phyloP scores from a whole-genome alignment of 116 monocot genomes.

The Trichopus zeylanicus region DNA sequence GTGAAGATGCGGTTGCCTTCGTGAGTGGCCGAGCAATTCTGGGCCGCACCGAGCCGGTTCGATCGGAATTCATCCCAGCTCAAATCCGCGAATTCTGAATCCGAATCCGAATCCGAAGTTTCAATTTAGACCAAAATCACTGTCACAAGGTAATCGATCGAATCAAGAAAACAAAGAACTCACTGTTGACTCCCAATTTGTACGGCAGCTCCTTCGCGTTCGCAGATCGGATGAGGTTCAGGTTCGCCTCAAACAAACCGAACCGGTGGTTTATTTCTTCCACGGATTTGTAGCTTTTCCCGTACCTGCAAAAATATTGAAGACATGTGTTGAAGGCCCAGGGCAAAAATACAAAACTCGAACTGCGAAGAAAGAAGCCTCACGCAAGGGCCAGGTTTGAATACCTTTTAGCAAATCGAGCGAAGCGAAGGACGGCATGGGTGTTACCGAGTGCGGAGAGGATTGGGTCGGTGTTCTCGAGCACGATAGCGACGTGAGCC shows the following conservation, averaged over 20 bases:
- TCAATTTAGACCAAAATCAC: not conserved
- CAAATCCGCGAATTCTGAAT: conserved; percentile 74
- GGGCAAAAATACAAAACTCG: too few relatives aligned
- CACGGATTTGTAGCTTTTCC: conserved; percentile 47
- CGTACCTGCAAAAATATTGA: conserved; percentile 45
- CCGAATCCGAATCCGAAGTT: not conserved
- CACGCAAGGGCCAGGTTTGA: too few relatives aligned
- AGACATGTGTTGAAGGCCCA: too few relatives aligned
- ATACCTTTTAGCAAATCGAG: too few relatives aligned
- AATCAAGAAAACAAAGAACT: conserved; percentile 3
- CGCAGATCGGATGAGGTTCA: conserved; percentile 42
- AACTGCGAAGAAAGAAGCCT: too few relatives aligned
- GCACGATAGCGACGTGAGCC: too few relatives aligned
- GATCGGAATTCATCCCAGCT: conserved; percentile 92
- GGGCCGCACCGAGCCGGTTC: conserved; percentile 65
- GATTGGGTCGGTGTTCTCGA: too few relatives aligned
- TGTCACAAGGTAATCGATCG: not conserved
- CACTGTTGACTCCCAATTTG: conserved; percentile 68
- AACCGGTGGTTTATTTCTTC: conserved; percentile 57
- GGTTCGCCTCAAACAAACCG: conserved; percentile 40
- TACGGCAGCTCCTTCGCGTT: conserved; percentile 51
- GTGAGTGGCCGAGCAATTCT: conserved; percentile 93
- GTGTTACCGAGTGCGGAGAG: too few relatives aligned
- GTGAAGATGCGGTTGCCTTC: conserved; percentile 66
- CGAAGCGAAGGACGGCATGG: too few relatives aligned